These are phyloP conservation scores for Fusarium secorum DNA, from an alignment of 2,329 filamentous ascomycete genomes.

Conservation along the genomic window DNA sequence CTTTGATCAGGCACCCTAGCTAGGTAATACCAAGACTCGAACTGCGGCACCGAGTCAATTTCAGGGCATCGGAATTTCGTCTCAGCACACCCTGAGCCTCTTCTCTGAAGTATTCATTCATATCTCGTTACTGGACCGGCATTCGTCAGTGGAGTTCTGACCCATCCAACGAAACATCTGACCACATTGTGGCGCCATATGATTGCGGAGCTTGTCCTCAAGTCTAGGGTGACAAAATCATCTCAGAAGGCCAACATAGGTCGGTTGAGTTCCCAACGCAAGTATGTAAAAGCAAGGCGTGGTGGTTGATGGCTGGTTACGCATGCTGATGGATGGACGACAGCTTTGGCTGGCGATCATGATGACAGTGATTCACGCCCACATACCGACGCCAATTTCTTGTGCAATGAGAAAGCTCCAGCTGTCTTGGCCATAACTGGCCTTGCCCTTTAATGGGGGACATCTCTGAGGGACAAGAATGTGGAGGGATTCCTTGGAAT, in stretches of 20 bases:
- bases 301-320: neutral
- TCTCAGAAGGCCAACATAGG: neutral
- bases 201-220: neutral
- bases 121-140: neutral
- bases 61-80: neutral
- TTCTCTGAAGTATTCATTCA: neutral
- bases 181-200: constrained; percentile 9
- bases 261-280: neutral
- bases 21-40: neutral
- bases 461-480: neutral
- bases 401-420: neutral
- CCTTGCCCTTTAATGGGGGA: neutral
- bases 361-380: constrained; percentile 5
- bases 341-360: neutral
- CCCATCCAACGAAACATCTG: constrained; percentile 14
- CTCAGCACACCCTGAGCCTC: neutral
- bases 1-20: neutral
- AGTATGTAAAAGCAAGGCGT: neutral
- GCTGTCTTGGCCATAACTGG: neutral
- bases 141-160: constrained; percentile 19
- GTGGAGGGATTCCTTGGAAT: constrained; percentile 18
- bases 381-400: neutral
- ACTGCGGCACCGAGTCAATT: neutral
- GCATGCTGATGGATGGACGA: constrained; percentile 5
- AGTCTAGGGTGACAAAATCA: neutral